Base-by-base conservation (phyloP, 495 filamentous ascomycete genomes). In the Cercophora scortea region DNA sequence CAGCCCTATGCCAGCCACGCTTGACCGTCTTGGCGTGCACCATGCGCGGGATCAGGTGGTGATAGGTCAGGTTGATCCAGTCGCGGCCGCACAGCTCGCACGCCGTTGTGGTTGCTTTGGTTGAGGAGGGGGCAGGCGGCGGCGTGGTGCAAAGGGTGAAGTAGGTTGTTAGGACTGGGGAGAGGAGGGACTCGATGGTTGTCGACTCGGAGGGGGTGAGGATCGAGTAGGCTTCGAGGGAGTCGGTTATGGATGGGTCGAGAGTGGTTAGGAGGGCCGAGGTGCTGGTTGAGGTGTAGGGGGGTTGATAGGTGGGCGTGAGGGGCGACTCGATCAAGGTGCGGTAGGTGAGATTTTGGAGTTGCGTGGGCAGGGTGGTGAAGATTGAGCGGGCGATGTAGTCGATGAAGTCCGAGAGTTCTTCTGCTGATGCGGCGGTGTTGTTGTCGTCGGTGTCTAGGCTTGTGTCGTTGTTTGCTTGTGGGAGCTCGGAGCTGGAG, bases 61-160 rank as follows among this genome's bases (percentile, higher is more conserved):
- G 90, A 66, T 91, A 93, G 7, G 84, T 85, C 41, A 91, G 67
- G 32, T 83, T 81, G 45, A 94, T 83, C 79, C 85, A 89, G 56
- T 79, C 76, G 0, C 90, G 79, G n/a, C 76, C 81, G 64, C 89
- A 94, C 52, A 94, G 80, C 75, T 95, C 89, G 69, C 90, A 95
- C 3, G 72, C 84, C 0, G 71, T 64, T 2, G 60, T 61, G 1
- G 67, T 50, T 4, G 52, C 60, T 13, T 78, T 77, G 1, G 84
- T 86, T 0, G 67, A 69, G 3, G 70, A 68, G 60, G 81, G 83
- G 0, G 77, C 69, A 0, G 85, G 86, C 0, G 87, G 87, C 0
- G 83, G 69, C 1, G 79, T 73, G 6, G 75, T 77, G 12, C 75
- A 67, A 2, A 69, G 59, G 7, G 61, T 61, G 19, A 87, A 69